Base-by-base conservation (phyloP, 257 asterid species). In the Fraxinus excelsior region DNA sequence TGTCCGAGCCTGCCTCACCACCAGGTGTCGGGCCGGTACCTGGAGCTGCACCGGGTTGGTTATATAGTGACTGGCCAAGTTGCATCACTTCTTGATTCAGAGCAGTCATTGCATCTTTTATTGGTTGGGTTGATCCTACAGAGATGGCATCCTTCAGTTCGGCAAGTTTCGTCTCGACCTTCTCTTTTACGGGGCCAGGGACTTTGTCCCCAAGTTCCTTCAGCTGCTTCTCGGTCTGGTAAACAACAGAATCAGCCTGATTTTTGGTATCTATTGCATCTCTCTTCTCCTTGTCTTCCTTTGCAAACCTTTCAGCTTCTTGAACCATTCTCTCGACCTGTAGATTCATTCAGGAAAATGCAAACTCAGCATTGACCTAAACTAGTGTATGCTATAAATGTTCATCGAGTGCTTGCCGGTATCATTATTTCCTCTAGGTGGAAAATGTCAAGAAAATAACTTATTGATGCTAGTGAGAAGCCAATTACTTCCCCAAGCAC, bases 291-390 rank as follows among this genome's bases (percentile, higher is more conserved):
- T 74, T 74, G 66, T 74, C 78, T 60, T 74, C 77, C 34, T 74
- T 74, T 6, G 78, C 71, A 60, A 74, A 74, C 37, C 34, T 74
- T 23, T 74, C 78, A 9, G 78, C 78, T 58, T 74, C 78, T 56
- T 62, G 16, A 5, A 74, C 78, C 78, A 74, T 58, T 73, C 87
- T 87, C 74, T 87, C 86, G 1, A 87, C 91, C 89, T 87, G 73
- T 23, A 29, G 70, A 29, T 7, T 53, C 7, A 64, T 53, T 72
- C 29, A 18, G 65, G 12, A 29, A 74, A 16, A 26, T 23, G 70
- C 16, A 7, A 21, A 40, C 46, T 40, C 13, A 40, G 46, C 46
- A 40, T 40, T 40, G 46, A 40, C 10, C 46, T 10, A 40, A 40
- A 40, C 46, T 40, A 40, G 46, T 40, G 46, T 49, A 49, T 49